Percentiles rank a stretch among this genome's conserved stretches.
These are phyloP conservation scores for Fusarium dlaminii DNA, from an alignment of 2,329 filamentous ascomycete species.

Conservation along the genomic window DNA sequence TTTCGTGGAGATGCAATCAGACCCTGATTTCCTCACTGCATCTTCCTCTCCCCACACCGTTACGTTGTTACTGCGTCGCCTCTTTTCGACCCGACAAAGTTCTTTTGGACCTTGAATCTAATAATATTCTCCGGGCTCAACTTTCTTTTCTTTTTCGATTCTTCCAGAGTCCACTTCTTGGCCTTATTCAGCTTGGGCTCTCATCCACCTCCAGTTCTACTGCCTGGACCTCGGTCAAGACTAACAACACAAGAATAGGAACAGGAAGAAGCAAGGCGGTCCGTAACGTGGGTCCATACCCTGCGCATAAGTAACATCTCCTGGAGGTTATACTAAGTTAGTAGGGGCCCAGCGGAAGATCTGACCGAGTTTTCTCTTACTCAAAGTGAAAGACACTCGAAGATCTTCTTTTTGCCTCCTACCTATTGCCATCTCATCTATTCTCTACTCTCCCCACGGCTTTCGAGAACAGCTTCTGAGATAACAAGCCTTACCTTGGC, in stretches of 20 bases:
- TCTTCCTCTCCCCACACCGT: slow-evolving; percentile 36
- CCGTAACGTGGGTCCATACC: slow-evolving; percentile 45
- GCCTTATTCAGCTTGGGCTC: slow-evolving; percentile 21
- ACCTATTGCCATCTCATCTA: slow-evolving; percentile 17
- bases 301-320: slow-evolving; percentile 40
- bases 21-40: slow-evolving; percentile 39
- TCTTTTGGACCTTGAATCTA: slow-evolving; percentile 12
- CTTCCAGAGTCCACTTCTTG: slow-evolving; percentile 28
- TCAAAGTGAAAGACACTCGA: slow-evolving; percentile 29
- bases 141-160: slow-evolving; percentile 44
- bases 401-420: slow-evolving; percentile 35
- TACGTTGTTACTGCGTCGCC: slow-evolving; percentile 33
- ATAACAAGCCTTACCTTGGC: slow-evolving; percentile 40
- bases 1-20: slow-evolving; percentile 39
- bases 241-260: slow-evolving; percentile 8
- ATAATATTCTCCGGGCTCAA: slow-evolving; percentile 35
- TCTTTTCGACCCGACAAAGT: slow-evolving; percentile 35
- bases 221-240: slow-evolving; percentile 34
- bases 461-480: slow-evolving; percentile 25
- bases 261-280: slow-evolving; percentile 38
- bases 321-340: slow-evolving; percentile 31
- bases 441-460: slow-evolving; percentile 19
- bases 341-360: slow-evolving; percentile 22
- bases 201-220: slow-evolving; percentile 27
- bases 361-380: slow-evolving; percentile 43